Evolutionary conservation across 2,329 filamentous ascomycete species (phyloP).

Genomic region (Talaromyces funiculosus): DNA sequence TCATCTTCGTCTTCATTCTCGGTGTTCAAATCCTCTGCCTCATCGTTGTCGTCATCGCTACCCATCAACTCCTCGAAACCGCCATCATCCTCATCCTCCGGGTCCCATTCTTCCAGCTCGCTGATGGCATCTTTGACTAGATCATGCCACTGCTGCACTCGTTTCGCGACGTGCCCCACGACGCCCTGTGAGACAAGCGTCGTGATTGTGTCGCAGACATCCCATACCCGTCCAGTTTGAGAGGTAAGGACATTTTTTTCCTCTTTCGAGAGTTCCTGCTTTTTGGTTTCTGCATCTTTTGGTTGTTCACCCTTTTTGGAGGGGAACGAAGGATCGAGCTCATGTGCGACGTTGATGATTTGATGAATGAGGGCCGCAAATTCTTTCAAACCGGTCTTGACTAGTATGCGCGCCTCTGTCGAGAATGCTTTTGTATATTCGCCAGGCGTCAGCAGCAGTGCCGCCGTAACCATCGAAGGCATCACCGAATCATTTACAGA

Average conservation of each 20-base stretch:
- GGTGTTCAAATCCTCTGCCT: not conserved
- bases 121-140: constrained; percentile 75
- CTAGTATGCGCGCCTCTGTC: constrained; percentile 57
- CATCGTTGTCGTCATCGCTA: constrained; percentile 22
- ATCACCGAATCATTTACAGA: constrained; percentile 69
- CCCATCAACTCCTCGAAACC: constrained; percentile 42
- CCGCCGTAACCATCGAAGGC: constrained; percentile 66
- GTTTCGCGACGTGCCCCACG: constrained; percentile 62
- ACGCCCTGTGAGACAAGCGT: constrained; percentile 62
- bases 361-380: constrained; percentile 55
- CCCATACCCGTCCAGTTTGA: constrained; percentile 75
- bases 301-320: constrained; percentile 3
- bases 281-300: constrained; percentile 18
- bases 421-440: constrained; percentile 60
- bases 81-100: constrained; percentile 58
- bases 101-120: constrained; percentile 83
- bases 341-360: constrained; percentile 47
- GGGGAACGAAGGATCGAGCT: constrained; percentile 25
- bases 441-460: constrained; percentile 57
- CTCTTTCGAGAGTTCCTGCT: constrained; percentile 22
- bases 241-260: constrained; percentile 54
- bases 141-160: constrained; percentile 67
- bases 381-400: constrained; percentile 57
- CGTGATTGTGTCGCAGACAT: constrained; percentile 68
- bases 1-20: constrained; percentile 20